Evolutionary conservation across 352 stramenopile genomes (phyloP).

Genomic region (Phytophthora syringae): DNA sequence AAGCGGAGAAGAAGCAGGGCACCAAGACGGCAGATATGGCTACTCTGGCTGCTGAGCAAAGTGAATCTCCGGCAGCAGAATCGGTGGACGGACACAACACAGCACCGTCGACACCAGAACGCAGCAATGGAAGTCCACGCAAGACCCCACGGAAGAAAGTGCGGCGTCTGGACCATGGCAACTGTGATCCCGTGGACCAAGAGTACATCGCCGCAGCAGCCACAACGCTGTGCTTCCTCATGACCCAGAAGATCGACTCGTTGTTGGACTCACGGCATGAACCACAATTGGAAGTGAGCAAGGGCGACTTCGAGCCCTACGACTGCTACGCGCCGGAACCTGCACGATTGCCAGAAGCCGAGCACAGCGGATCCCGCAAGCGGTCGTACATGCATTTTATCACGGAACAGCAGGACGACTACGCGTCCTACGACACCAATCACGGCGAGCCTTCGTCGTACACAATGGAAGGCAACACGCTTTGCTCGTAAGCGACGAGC

Average conservation of each 20-base stretch:
- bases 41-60: constrained; percentile 28
- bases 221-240: constrained; percentile 83
- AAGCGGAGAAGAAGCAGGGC: constrained; percentile 79
- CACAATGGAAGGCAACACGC: constrained; percentile 77
- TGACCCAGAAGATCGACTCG: constrained; percentile 87
- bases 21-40: constrained; percentile 37
- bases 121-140: constrained; percentile 30
- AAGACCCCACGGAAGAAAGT: constrained; percentile 67
- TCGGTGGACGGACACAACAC: constrained; percentile 36
- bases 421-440: constrained; percentile 42
- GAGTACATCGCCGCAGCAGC: constrained; percentile 83
- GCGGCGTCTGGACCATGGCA: constrained; percentile 46
- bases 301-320: constrained; percentile 71
- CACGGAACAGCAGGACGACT: constrained; percentile 56
- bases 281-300: constrained; percentile 38
- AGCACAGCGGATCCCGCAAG: constrained; percentile 53
- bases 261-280: constrained; percentile 67
- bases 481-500: constrained; percentile 67
- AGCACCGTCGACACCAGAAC: constrained; percentile 48
- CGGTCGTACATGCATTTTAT: constrained; percentile 84
- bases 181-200: constrained; percentile 66
- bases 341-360: constrained; percentile 16
- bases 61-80: constrained; percentile 7
- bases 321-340: constrained; percentile 64
- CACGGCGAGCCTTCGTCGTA: constrained; percentile 53